Evolutionary conservation across 2,329 filamentous ascomycete species (phyloP), one percentile per base, ranked within the genome.

Genomic region (Elsinoe arachidis): DNA sequence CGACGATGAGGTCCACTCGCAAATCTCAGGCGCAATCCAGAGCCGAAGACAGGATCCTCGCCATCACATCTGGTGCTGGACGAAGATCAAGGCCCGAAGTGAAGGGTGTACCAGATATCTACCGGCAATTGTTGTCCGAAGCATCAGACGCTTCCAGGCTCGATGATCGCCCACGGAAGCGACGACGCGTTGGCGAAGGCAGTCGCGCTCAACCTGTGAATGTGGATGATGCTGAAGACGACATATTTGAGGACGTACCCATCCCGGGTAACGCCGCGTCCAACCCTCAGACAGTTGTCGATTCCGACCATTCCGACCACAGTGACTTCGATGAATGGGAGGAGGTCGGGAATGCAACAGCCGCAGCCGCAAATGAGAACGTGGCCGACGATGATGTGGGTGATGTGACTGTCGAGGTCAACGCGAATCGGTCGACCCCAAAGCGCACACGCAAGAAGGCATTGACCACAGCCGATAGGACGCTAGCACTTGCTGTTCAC

Each of bases 401-500:
- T 26, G 72, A 74, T 59, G 62, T 77, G 30, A 69, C 70, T 7
- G 70, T 77, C 55, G 72, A 72, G 11, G 66, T 78, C 11, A 69
- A 70, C 26, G 66, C 64, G 39, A 60, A 46, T 65, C 65, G 57
- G 60, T 61, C 35, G 1, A 56, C 41, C 10, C 64, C 73, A 14
- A 74, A 71, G 19, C 68, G 60, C 2, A 60, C 67, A 26, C 73
- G 75, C 61, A 74, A 79, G 55, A 81, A 78, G 60, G 76, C 79
- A 17, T 72, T 80, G 14, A 80, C 80, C 1, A 74, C 75, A 5
- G 74, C 76, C 1, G 84, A 86, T 61, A 83, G 78, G 61, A 79
- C 76, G 47, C 67, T 78, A 30, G 82, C 91, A 17, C 69, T 93
- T 30, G 80, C 89, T 54, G 78, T 90, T n/a, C 93, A 99, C 70